phyloP scores from a whole-genome alignment of 805 yeast species.

The Teunomyces lycoperdinae region DNA sequence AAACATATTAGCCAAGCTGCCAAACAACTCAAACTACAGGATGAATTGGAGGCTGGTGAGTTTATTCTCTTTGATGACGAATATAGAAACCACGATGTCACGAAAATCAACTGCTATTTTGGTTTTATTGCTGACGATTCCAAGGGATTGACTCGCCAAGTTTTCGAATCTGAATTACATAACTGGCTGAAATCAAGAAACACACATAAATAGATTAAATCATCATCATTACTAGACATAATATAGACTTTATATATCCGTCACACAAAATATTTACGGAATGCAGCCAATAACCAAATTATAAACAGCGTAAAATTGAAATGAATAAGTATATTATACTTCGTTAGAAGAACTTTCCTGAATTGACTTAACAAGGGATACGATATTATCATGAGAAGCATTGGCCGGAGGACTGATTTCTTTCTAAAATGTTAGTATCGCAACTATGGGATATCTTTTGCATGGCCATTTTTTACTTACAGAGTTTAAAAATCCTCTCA shows the following conservation, averaged over 20 bases:
- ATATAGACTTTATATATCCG: background rate
- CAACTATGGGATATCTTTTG: background rate
- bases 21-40: slow-evolving; percentile 43
- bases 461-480: slow-evolving; percentile 26
- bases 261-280: background rate
- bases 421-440: slow-evolving; percentile 36
- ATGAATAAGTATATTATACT: slow-evolving; percentile 16
- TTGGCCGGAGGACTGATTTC: slow-evolving; percentile 45
- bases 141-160: slow-evolving; percentile 52
- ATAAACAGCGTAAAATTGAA: slow-evolving; percentile 15
- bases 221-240: background rate
- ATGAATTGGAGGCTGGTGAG: slow-evolving; percentile 43
- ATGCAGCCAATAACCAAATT: slow-evolving; percentile 3
- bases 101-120: slow-evolving; percentile 65
- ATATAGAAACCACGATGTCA: slow-evolving; percentile 72
- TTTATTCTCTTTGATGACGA: slow-evolving; percentile 75
- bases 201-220: background rate
- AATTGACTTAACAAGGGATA: slow-evolving; percentile 45
- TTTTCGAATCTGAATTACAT: slow-evolving; percentile 46
- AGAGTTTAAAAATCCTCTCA: slow-evolving; percentile 34
- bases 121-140: slow-evolving; percentile 58
- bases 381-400: slow-evolving; percentile 46
- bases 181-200: slow-evolving; percentile 24
- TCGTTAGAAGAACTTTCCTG: slow-evolving; percentile 23
- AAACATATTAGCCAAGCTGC: slow-evolving; percentile 54